Evolutionary conservation across 176 grass and related monocot species (phyloP).

Genomic region (Leersia perrieri): DNA sequence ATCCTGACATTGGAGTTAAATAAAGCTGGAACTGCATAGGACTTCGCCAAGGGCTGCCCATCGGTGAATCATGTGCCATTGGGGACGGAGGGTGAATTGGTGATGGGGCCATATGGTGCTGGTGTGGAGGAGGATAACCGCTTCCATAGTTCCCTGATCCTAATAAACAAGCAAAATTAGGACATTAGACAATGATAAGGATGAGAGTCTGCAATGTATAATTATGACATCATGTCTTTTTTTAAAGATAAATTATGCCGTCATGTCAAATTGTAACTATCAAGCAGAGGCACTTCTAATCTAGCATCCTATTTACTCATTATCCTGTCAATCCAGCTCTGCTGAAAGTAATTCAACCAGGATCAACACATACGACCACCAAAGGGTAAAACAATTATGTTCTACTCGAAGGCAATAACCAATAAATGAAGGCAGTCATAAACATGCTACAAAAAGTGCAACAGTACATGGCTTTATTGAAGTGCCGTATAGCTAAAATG

Average conservation of each 20-base stretch:
- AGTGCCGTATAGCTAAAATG: background rate
- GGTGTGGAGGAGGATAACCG: slow-evolving; percentile 30
- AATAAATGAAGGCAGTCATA: background rate
- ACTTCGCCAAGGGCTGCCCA: slow-evolving; percentile 30
- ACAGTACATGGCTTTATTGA: background rate
- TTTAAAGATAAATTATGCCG: background rate
- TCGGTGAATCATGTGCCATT: slow-evolving; percentile 7
- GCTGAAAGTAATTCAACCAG: background rate
- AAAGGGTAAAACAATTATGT: background rate
- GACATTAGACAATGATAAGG: slow-evolving; percentile 7
- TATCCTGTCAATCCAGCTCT: background rate
- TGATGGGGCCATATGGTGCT: slow-evolving; percentile 26
- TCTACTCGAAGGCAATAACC: background rate
- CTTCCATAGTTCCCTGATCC: slow-evolving; percentile 31
- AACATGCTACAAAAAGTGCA: background rate
- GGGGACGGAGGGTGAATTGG: background rate
- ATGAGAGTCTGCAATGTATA: background rate
- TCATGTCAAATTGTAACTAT: background rate
- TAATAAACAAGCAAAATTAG: slow-evolving; percentile 3
- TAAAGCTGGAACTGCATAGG: slow-evolving; percentile 38
- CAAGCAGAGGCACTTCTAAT: background rate
- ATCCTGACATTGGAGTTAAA: slow-evolving; percentile 46
- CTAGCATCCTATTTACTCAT: background rate
- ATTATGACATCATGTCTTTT: background rate
- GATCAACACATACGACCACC: background rate